Evolutionary conservation across 2,329 filamentous ascomycete genomes (phyloP), one percentile per base, ranked within the genome.

Genomic region (Madurella mycetomatis): DNA sequence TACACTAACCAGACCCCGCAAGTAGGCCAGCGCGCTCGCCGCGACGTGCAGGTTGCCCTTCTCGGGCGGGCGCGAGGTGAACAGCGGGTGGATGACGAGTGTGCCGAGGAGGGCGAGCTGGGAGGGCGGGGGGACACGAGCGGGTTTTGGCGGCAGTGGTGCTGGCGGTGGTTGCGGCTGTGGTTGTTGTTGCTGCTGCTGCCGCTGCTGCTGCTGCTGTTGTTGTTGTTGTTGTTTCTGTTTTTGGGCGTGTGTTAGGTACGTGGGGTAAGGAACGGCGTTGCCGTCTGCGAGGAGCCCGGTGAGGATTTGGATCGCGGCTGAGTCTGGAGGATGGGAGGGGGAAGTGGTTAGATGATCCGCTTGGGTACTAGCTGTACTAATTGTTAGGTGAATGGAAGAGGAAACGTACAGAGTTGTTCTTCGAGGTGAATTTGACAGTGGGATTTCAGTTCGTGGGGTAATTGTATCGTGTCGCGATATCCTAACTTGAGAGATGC

Each of bases 21-120:
- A 77, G 54, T 94, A 88, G 39, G 77, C 76, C 31, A 92, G 72
- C 1, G 91, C 84, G 39, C 83, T 76, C 50, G 84, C 79, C 2
- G 89, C 77, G 9, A 88, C 81, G 47, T 84, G 77, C 49, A 79
- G 70, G 51, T 83, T 80, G 17, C 87, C 84, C 12, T 73, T 65
- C 9, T 83, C 81, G 30, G 79, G 77, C 3, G 86, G 80, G 47
- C 88, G 84, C 2, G 86, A 94, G 1, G 92, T 96, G 60, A 88
- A 82, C 19, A 76, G 73, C 0, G 92, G 92, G 65, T 96, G 90
- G 13, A 94, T 81, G n/a, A 86, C 71, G n/a, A 96, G 76, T 1
- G 90, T 94, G 42, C 80, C 83, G n/a, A 91, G 79, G 9, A 96
- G 76, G 8, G 88, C 85, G 19, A 97, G 76, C 60, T 92, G 85